Conservation (phyloP, 306 rosid species). For the Pyrus pyrifolia region DNA sequence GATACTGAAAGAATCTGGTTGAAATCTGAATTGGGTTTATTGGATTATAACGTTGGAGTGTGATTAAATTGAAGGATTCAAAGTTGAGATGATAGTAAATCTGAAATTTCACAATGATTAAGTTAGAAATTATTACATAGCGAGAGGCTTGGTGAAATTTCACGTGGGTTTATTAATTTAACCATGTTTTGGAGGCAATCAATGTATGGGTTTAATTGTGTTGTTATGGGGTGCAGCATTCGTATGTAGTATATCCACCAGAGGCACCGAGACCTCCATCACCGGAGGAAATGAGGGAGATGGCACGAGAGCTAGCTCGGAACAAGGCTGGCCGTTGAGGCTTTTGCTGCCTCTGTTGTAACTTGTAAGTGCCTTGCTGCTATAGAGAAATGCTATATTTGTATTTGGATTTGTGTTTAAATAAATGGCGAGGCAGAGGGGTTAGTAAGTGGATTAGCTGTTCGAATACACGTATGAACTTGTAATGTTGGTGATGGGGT, state of each 20-base stretch:
- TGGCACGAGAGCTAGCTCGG: slow-evolving; percentile 67
- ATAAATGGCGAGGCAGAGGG: neutral
- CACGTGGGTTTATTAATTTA: neutral
- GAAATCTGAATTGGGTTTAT: neutral
- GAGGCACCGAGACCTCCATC: slow-evolving; percentile 73
- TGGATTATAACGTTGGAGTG: neutral
- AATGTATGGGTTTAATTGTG: neutral
- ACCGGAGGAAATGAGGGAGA: slow-evolving; percentile 74
- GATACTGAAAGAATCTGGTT: neutral
- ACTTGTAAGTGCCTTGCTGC: slow-evolving; percentile 2
- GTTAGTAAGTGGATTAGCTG: neutral
- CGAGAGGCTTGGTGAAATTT: neutral
- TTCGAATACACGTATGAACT: neutral
- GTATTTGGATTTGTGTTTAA: neutral
- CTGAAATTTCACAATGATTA: neutral
- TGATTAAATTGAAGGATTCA: neutral
- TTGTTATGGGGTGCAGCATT: slow-evolving; percentile 33
- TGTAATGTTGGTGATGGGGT: neutral
- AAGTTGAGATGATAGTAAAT: neutral
- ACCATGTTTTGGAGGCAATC: neutral
- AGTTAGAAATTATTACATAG: neutral
- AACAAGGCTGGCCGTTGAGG: slow-evolving; percentile 48
- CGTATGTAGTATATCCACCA: slow-evolving; percentile 67
- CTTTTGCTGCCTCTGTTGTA: slow-evolving; percentile 24
- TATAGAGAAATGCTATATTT: neutral